Base-by-base conservation (phyloP, 2,329 filamentous ascomycete genomes). In the Neonectria punicea region DNA sequence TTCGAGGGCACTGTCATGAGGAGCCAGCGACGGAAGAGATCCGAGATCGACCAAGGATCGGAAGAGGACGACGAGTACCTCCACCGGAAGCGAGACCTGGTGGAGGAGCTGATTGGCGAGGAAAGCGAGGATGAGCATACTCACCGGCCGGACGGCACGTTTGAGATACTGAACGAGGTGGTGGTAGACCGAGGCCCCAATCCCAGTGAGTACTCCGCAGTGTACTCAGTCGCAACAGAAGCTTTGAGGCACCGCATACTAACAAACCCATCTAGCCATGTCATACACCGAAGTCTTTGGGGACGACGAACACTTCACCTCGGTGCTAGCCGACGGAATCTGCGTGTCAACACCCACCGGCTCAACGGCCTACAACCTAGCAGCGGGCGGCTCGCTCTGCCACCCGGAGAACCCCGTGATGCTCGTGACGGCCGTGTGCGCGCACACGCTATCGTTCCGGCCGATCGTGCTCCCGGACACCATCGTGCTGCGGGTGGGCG, bases 401-500 rank as follows among this genome's bases (percentile, higher is more conserved):
- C 95, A 98, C 77, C 95, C 95, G 0, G 96, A 98, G 73, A 98
- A 98, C 77, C 96, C 95, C 0, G 94, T 98, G 53, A 97, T 98
- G 80, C 89, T 98, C 2, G 89, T 98, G 6, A 97, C 94, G 1
- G 92, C 95, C 54, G 97, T 98, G 61, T 98, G 94, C 77, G 93
- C 96, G 1, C 95, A 98, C 79, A 98, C 95, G 0, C 85, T 98
- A 3, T 97, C 93, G 2, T 98, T 98, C 85, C 87, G 96, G 11
- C 95, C 95, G n/a, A 96, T 98, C 74, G 96, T 98, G 74, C 85
- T 98, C 3, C 96, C 96, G 0, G 96, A 99, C 80, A 98, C 95
- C 0, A 97, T 98, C 67, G 95, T 98, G 1, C 84, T 99, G 65
- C 89, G 96, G 41, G 87, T 97, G 18, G 96, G 95, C 11, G 94